Evolutionary conservation across 2,329 filamentous ascomycete species (phyloP).

Genomic region (Macroventuria anomochaeta): DNA sequence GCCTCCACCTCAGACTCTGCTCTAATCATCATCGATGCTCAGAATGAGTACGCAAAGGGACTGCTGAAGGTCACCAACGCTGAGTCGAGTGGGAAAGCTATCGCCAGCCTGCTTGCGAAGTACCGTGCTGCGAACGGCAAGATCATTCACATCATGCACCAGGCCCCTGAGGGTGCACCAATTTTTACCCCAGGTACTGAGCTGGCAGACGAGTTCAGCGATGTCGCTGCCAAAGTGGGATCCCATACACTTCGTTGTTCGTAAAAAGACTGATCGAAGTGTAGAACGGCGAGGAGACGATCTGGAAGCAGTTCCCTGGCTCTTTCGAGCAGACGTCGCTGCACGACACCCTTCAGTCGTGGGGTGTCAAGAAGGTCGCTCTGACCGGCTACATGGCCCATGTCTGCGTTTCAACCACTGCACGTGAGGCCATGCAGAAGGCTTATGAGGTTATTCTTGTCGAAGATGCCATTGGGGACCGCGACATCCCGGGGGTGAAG

Average conservation of each 20-base stretch:
- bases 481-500: slow-evolving; percentile 68
- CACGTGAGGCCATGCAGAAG: slow-evolving; percentile 64
- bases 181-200: slow-evolving; percentile 69
- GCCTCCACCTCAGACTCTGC: slow-evolving; percentile 65
- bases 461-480: slow-evolving; percentile 68
- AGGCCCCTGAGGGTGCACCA: slow-evolving; percentile 65
- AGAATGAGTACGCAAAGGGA: slow-evolving; percentile 71
- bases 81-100: slow-evolving; percentile 61
- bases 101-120: slow-evolving; percentile 62
- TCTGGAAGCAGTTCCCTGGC: slow-evolving; percentile 65
- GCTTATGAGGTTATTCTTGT: slow-evolving; percentile 70
- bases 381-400: slow-evolving; percentile 70
- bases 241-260: no score
- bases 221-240: slow-evolving; percentile 57
- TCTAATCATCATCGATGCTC: slow-evolving; percentile 72
- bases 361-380: slow-evolving; percentile 66
- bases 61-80: slow-evolving; percentile 64
- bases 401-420: slow-evolving; percentile 68
- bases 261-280: background rate
- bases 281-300: slow-evolving; percentile 59
- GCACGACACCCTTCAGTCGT: slow-evolving; percentile 59
- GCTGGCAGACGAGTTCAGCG: slow-evolving; percentile 66
- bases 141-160: slow-evolving; percentile 68
- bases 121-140: slow-evolving; percentile 64
- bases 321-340: slow-evolving; percentile 68